Percentiles rank a stretch among this genome's conserved stretches.
Evolutionary conservation across 106 monocot species (phyloP).

Genomic region (Dendrobium officinale): DNA sequence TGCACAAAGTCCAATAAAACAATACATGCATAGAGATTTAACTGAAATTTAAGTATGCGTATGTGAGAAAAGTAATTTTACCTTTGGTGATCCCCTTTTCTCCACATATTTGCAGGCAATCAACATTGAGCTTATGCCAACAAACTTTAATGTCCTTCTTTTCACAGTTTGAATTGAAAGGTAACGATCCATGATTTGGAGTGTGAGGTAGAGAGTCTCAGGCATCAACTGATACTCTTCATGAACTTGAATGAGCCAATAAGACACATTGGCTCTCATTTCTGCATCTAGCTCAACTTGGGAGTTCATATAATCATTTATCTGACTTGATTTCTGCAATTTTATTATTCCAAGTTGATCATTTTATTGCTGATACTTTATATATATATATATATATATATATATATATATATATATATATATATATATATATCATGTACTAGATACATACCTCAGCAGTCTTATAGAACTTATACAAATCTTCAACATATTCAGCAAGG

Average conservation of each 20-base stretch:
- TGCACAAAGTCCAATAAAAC: background rate
- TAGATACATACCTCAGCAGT: conserved; percentile 26
- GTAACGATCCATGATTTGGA: conserved; percentile 64
- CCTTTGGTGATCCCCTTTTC: conserved; percentile 60
- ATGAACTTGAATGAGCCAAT: conserved; percentile 80
- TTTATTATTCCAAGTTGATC: background rate
- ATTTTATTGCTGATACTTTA: background rate
- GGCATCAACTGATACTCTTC: conserved; percentile 65
- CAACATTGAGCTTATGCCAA: conserved; percentile 66
- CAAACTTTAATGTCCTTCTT: conserved; percentile 54
- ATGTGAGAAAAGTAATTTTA: background rate
- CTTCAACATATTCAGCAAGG: conserved; percentile 56
- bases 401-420: too few species aligned
- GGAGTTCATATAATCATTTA: conserved; percentile 43
- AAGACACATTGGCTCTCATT: conserved; percentile 63
- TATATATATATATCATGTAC: background rate
- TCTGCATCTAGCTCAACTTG: conserved; percentile 55
- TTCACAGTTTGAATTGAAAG: conserved; percentile 39
- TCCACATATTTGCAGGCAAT: conserved; percentile 87
- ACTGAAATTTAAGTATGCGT: background rate
- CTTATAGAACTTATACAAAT: conserved; percentile 64
- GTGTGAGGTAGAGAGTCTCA: conserved; percentile 69
- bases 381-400: too few species aligned
- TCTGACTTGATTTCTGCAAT: conserved; percentile 24
- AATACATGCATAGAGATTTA: background rate